Evolutionary conservation across 768 basidiomycete species (phyloP).

Genomic region (Lactarius tabidus): DNA sequence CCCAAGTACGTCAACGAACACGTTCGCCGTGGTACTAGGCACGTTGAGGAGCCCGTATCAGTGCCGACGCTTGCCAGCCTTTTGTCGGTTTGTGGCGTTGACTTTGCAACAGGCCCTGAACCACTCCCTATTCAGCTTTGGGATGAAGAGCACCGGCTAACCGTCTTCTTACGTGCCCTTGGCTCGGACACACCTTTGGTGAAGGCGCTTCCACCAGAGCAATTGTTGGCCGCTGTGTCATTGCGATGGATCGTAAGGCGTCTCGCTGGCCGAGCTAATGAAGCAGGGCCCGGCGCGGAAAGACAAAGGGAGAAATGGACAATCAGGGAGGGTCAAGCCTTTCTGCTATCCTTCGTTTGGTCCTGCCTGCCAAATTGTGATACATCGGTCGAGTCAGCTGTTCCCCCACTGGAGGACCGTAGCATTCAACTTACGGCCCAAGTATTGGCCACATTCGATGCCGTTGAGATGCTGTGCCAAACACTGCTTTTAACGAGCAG

Average conservation of each 20-base stretch:
- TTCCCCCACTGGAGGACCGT: conserved; percentile 48
- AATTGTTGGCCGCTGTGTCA: conserved; percentile 50
- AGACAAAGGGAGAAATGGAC: conserved; percentile 70
- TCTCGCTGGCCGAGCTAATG: conserved; percentile 49
- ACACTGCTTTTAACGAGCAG: conserved; percentile 51
- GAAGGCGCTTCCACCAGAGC: conserved; percentile 42
- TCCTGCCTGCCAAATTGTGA: neutral
- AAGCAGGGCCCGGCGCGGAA: conserved; percentile 47
- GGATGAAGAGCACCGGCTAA: conserved; percentile 48
- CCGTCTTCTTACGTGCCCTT: conserved; percentile 52
- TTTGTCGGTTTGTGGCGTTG: conserved; percentile 34
- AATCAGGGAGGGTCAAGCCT: conserved; percentile 51
- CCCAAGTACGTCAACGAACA: conserved; percentile 48
- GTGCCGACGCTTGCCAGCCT: conserved; percentile 50
- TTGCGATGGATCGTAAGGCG: conserved; percentile 58
- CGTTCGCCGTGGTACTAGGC: conserved; percentile 62
- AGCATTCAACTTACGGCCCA: conserved; percentile 70
- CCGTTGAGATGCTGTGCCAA: conserved; percentile 57
- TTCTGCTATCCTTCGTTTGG: conserved; percentile 49
- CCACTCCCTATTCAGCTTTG: conserved; percentile 47
- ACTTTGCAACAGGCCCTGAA: conserved; percentile 22
- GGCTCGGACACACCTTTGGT: conserved; percentile 51
- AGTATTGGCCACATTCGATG: conserved; percentile 52
- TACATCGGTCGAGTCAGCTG: conserved; percentile 18
- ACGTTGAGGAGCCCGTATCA: conserved; percentile 53